Conservation (phyloP, 2,329 filamentous ascomycete species). For the Trichoderma hamatum region DNA sequence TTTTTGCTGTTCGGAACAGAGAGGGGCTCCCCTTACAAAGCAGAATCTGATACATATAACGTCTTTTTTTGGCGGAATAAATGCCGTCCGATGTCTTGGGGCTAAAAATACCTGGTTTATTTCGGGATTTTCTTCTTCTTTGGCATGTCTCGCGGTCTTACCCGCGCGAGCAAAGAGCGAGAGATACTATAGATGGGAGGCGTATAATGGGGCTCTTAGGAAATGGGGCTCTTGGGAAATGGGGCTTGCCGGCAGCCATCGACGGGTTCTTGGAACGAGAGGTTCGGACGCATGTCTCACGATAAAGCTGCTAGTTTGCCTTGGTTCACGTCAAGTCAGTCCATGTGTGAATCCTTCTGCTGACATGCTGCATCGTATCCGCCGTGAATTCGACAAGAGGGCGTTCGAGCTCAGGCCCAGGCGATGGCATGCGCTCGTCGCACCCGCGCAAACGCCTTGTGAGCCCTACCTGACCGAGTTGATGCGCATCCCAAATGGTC, state of each 20-base stretch:
- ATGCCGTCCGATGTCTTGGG: neutral
- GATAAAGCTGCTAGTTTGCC: neutral
- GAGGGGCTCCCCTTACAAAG: neutral
- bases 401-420: too few relatives aligned
- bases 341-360: neutral
- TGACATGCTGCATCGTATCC: neutral
- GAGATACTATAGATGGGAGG: neutral
- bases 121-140: neutral
- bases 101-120: neutral
- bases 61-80: neutral
- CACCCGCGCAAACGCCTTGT: neutral
- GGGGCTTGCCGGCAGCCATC: neutral
- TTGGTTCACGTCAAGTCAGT: neutral
- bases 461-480: slow-evolving; percentile 11
- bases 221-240: neutral
- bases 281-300: neutral
- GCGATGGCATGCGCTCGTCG: neutral
- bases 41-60: neutral
- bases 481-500: slow-evolving; percentile 3
- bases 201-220: neutral
- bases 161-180: neutral
- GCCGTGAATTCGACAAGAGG: too few relatives aligned
- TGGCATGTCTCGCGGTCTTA: neutral
- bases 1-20: neutral
- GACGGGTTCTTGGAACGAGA: neutral